A percentile compares a stretch with the other conserved stretches of the same genome.
Conservation (phyloP, 2,329 filamentous ascomycete genomes). For the Orbilia javanica region DNA sequence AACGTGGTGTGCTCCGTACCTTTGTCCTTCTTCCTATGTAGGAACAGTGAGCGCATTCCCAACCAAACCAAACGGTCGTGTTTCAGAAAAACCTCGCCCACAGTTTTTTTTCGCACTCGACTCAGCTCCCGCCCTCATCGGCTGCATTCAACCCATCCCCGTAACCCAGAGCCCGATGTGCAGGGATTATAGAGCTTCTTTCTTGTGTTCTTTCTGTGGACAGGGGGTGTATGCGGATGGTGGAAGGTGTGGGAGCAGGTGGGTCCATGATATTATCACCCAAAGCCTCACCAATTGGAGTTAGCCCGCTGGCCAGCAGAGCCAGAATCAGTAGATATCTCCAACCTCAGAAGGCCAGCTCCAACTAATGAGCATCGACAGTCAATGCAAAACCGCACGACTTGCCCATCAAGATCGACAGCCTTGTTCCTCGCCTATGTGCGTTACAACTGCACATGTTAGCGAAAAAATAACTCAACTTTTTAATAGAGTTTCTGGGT, state of each 20-base stretch:
- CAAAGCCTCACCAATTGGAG: conserved; percentile 17
- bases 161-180: conserved; percentile 43
- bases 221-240: conserved; percentile 9
- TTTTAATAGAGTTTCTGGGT: conserved; percentile 49
- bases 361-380: conserved; percentile 18
- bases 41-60: conserved; percentile 45
- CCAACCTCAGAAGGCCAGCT: conserved; percentile 26
- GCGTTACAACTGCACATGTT: conserved; percentile 35
- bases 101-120: conserved; percentile 15
- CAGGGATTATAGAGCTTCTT: conserved; percentile 46
- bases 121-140: conserved; percentile 38
- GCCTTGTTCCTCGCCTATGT: conserved; percentile 35
- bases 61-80: conserved; percentile 47
- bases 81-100: conserved; percentile 41
- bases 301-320: background rate
- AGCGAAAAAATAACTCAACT: conserved; percentile 57
- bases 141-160: conserved; percentile 56
- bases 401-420: conserved; percentile 16
- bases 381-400: conserved; percentile 13
- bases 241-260: conserved; percentile 36
- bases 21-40: conserved; percentile 22
- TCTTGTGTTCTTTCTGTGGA: conserved; percentile 35
- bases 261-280: conserved; percentile 24
- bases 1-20: conserved; percentile 54
- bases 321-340: conserved; percentile 6